Percentiles rank a stretch among this genome's conserved stretches.
These are phyloP conservation scores for Artemisia annua DNA, from an alignment of 129 eudicot genomes.

Conservation along the genomic window DNA sequence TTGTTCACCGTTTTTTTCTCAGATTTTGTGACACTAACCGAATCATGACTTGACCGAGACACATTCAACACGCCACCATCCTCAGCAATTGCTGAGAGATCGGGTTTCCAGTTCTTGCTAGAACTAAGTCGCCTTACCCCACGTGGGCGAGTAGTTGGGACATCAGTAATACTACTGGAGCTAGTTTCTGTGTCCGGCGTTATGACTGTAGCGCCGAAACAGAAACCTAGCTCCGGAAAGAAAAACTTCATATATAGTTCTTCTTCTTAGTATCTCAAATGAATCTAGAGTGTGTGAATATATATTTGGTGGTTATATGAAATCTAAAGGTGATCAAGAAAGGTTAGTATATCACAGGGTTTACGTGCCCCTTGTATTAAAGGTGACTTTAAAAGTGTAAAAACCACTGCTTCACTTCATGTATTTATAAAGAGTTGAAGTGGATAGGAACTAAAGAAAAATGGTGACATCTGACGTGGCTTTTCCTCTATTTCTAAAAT, in stretches of 20 bases:
- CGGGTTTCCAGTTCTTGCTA: slow-evolving; percentile 52
- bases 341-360: slow-evolving; percentile 10
- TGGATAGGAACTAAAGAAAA: neutral
- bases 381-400: slow-evolving; percentile 31
- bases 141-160: slow-evolving; percentile 34
- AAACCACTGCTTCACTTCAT: slow-evolving; percentile 28
- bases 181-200: slow-evolving; percentile 34
- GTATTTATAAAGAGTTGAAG: slow-evolving; percentile 29
- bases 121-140: slow-evolving; percentile 19
- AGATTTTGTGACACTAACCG: slow-evolving; percentile 25
- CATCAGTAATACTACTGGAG: slow-evolving; percentile 18
- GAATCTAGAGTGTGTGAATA: slow-evolving; percentile 5
- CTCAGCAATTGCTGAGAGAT: slow-evolving; percentile 53
- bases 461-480: slow-evolving; percentile 28
- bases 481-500: slow-evolving; percentile 9
- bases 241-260: slow-evolving; percentile 45
- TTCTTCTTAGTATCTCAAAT: neutral
- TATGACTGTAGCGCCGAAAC: slow-evolving; percentile 44
- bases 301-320: slow-evolving; percentile 17
- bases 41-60: slow-evolving; percentile 1
- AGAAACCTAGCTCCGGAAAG: slow-evolving; percentile 46
- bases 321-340: slow-evolving; percentile 5
- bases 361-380: slow-evolving; percentile 20
- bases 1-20: slow-evolving; percentile 36
- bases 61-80: slow-evolving; percentile 38